Conservation (phyloP, 2,329 filamentous ascomycete species). For the Daldinia eschscholtzii region DNA sequence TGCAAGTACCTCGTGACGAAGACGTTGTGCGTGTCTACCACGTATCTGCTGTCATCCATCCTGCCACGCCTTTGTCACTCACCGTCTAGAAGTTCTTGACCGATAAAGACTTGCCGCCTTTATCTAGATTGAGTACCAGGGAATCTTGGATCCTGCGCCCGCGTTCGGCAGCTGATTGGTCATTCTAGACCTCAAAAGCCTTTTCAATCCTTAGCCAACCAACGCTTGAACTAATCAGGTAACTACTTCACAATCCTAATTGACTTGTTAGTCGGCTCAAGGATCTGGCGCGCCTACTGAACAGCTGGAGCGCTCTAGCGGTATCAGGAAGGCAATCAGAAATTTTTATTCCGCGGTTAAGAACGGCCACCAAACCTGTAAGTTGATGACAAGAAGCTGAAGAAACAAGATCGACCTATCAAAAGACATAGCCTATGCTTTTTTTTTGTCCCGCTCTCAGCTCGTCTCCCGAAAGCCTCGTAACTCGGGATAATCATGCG, state of each 20-base stretch:
- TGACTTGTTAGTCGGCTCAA: constrained; percentile 30
- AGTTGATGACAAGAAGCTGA: constrained; percentile 32
- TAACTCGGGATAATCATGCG: constrained; percentile 20
- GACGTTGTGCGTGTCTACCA: constrained; percentile 16
- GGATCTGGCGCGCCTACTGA: constrained; percentile 38
- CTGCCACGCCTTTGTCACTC: constrained; percentile 7
- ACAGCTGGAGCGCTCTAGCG: constrained; percentile 35
- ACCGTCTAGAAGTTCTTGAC: constrained; percentile 12
- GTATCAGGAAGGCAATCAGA: constrained; percentile 41
- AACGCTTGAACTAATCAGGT: constrained; percentile 34
- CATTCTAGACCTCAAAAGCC: constrained; percentile 14
- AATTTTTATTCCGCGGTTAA: constrained; percentile 22
- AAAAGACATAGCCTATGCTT: constrained; percentile 15
- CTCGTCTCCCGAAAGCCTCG: constrained; percentile 19
- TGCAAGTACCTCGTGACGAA: constrained; percentile 9
- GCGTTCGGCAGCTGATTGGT: constrained; percentile 24
- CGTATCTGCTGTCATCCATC: constrained; percentile 15
- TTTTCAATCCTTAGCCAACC: constrained; percentile 29
- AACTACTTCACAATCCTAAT: constrained; percentile 25
- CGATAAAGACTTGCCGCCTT: constrained; percentile 31
- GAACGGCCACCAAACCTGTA: neutral
- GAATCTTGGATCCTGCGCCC: constrained; percentile 17
- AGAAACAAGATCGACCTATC: constrained; percentile 25
- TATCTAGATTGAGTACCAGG: constrained; percentile 29
- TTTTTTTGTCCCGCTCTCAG: constrained; percentile 34